These are phyloP conservation scores for Fusarium cicatricum DNA, from an alignment of 2,329 filamentous ascomycete genomes.

Conservation along the genomic window DNA sequence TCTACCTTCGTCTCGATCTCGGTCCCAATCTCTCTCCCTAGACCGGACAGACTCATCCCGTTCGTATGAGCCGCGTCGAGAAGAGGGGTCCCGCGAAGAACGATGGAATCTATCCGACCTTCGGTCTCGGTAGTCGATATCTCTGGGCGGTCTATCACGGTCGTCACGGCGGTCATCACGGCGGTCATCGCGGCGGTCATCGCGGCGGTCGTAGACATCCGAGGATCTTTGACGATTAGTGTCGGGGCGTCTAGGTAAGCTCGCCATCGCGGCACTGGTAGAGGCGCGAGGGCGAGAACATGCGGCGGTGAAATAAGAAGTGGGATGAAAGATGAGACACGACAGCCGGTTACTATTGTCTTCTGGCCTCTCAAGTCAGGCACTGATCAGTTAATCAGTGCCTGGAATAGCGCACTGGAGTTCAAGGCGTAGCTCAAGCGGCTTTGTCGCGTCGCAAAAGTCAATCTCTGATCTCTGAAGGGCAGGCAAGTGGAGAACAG, in stretches of 20 bases:
- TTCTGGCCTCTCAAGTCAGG: neutral
- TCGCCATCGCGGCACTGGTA: conserved; percentile 34
- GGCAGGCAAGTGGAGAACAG: neutral
- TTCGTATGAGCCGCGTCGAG: conserved; percentile 13
- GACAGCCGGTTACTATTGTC: neutral
- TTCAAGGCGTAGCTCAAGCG: neutral
- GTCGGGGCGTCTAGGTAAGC: conserved; percentile 19
- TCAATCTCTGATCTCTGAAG: neutral
- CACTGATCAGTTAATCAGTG: neutral
- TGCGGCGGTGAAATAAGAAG: conserved; percentile 12
- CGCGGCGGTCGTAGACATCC: conserved; percentile 17
- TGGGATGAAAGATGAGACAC: neutral
- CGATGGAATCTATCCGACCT: conserved; percentile 14
- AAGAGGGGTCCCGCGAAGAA: conserved; percentile 6
- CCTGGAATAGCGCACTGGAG: neutral
- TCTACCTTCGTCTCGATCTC: conserved; percentile 3
- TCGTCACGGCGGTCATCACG: conserved; percentile 3
- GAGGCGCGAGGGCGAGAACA: conserved; percentile 15
- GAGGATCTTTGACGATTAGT: conserved; percentile 1
- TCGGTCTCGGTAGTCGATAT: conserved; percentile 19
- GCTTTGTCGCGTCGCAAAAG: neutral
- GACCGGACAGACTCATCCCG: conserved; percentile 14
- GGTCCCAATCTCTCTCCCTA: conserved; percentile 15
- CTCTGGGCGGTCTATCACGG: conserved; percentile 10
- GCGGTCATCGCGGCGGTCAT: neutral